A percentile compares a stretch with the other conserved stretches of the same genome.
Evolutionary conservation across 148 eudicot species (phyloP).

Genomic region (Agrostemma githago): DNA sequence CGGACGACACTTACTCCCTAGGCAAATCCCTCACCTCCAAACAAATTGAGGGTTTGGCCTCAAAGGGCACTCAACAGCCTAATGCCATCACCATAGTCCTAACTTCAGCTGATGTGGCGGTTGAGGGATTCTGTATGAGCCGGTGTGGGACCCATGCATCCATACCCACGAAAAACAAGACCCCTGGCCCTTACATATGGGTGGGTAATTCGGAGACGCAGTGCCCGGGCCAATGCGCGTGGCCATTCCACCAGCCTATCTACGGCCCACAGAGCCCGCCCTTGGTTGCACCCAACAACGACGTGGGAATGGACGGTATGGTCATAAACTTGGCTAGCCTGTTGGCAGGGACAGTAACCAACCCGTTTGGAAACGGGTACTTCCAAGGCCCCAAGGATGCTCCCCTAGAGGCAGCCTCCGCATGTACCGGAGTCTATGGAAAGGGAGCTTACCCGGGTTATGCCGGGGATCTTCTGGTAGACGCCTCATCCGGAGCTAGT

Average conservation of each 20-base stretch:
- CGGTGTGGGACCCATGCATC: conserved; percentile 44
- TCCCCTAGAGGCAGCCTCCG: conserved; percentile 47
- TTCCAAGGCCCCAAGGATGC: conserved; percentile 50
- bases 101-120: conserved; percentile 50
- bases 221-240: conserved; percentile 45
- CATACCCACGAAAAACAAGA: conserved; percentile 5
- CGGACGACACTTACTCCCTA: conserved; percentile 28
- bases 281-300: conserved; percentile 43
- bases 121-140: conserved; percentile 42
- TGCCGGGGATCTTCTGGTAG: conserved; percentile 49
- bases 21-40: conserved; percentile 40
- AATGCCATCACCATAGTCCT: conserved; percentile 49
- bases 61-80: conserved; percentile 24
- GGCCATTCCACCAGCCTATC: conserved; percentile 64
- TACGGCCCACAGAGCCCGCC: conserved; percentile 59
- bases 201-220: conserved; percentile 50
- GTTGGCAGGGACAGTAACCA: conserved; percentile 44
- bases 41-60: conserved; percentile 36
- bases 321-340: conserved; percentile 43
- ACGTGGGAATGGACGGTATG: conserved; percentile 58
- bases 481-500: conserved; percentile 35
- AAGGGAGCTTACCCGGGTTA: conserved; percentile 60
- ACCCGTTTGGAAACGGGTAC: conserved; percentile 55
- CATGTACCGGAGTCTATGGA: conserved; percentile 50
- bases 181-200: conserved; percentile 39